phyloP scores from a whole-genome alignment of 2,329 filamentous ascomycete genomes.

The Teratosphaeria epicoccoides region DNA sequence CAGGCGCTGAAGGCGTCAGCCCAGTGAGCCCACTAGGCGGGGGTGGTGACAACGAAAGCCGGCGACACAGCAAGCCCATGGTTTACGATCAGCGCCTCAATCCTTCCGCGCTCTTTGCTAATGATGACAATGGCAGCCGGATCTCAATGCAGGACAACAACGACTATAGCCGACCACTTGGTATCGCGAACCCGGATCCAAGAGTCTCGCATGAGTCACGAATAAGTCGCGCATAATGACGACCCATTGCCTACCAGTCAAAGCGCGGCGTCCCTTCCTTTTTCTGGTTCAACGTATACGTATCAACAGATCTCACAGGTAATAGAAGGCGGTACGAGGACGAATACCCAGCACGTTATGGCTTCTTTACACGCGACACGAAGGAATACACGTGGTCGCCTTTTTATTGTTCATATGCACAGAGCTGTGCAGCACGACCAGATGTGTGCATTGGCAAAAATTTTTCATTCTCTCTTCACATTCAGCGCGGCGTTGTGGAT shows the following conservation, averaged over 20 bases:
- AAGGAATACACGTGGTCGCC: not conserved
- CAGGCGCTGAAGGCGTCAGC: slow-evolving; percentile 15
- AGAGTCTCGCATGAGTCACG: slow-evolving; percentile 22
- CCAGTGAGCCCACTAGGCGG: slow-evolving; percentile 24
- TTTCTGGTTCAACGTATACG: not conserved
- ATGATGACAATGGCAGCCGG: slow-evolving; percentile 34
- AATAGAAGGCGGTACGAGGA: not conserved
- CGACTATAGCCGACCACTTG: slow-evolving; percentile 37
- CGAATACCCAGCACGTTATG: not conserved
- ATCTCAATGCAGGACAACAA: slow-evolving; percentile 38
- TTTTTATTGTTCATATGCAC: not conserved
- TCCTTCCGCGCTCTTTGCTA: slow-evolving; percentile 35
- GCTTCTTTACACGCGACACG: not conserved
- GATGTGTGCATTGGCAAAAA: not conserved
- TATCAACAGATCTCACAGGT: too few species aligned
- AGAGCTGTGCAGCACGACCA: not conserved
- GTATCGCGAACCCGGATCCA: slow-evolving; percentile 30
- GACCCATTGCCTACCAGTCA: not conserved
- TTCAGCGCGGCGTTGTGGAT: not conserved
- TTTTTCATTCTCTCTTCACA: not conserved
- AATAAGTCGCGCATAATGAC: not conserved
- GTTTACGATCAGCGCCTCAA: slow-evolving; percentile 41
- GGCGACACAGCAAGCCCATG: slow-evolving; percentile 33
- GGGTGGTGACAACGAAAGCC: slow-evolving; percentile 13
- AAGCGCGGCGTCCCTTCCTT: not conserved